Evolutionary conservation across 371 early-diverging fungal species (phyloP).

Genomic region (Mortierella sp.): DNA sequence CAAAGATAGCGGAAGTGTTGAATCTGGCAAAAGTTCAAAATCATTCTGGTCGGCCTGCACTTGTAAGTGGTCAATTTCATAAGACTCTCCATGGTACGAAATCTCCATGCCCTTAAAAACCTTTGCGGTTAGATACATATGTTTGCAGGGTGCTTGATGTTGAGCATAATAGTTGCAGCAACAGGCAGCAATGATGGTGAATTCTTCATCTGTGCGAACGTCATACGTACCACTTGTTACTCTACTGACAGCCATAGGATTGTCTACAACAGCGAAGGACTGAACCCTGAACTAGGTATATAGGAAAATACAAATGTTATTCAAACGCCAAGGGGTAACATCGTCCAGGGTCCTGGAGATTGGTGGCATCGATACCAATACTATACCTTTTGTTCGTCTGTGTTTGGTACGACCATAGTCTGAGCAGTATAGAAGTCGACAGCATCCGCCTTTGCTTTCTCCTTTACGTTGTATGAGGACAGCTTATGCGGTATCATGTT

Average conservation of each 20-base stretch:
- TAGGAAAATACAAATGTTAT: background rate
- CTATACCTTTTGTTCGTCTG: conserved; percentile 8
- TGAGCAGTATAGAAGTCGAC: conserved; percentile 3
- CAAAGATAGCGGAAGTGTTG: background rate
- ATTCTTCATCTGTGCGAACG: conserved; percentile 11
- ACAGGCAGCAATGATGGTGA: conserved; percentile 1
- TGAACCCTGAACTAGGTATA: conserved; percentile 8
- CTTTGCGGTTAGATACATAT: conserved; percentile 8
- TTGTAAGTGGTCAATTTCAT: background rate
- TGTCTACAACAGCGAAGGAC: background rate
- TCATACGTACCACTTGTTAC: background rate
- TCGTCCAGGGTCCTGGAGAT: background rate
- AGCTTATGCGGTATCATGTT: conserved; percentile 12
- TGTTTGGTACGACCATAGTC: conserved; percentile 7
- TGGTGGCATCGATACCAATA: background rate
- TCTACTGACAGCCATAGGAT: background rate
- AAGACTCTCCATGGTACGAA: background rate
- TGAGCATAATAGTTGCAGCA: conserved; percentile 5
- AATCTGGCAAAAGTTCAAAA: background rate
- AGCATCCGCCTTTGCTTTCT: conserved; percentile 2
- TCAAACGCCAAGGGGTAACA: too few relatives aligned
- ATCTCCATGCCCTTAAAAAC: conserved; percentile 14
- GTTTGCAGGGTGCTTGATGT: conserved; percentile 7
- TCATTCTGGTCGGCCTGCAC: background rate
- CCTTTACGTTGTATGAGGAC: conserved; percentile 6